These are phyloP conservation scores for Corchorus capsularis DNA, from an alignment of 345 rosid species.

Conservation along the genomic window DNA sequence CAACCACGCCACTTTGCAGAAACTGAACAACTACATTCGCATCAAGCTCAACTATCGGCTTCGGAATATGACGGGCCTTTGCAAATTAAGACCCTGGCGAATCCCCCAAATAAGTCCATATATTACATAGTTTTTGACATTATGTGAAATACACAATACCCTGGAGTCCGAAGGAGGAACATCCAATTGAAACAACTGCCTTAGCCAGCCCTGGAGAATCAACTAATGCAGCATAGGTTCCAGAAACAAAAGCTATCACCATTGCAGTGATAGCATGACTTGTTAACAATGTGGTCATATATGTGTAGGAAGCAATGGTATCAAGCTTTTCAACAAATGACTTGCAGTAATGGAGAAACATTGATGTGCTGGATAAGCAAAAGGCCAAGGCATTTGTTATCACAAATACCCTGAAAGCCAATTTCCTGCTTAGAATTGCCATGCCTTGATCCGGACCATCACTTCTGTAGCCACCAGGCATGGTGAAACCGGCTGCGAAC, in stretches of 20 bases:
- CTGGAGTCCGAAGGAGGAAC: slow-evolving; percentile 11
- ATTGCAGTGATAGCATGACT: slow-evolving; percentile 11
- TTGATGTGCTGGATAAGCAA: slow-evolving; percentile 16
- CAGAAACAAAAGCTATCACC: slow-evolving; percentile 19
- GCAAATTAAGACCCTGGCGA: too few species aligned
- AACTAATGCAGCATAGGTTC: slow-evolving; percentile 7
- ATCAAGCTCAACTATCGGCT: too few species aligned
- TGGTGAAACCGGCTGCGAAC: slow-evolving; percentile 15
- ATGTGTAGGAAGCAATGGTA: neutral
- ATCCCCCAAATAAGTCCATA: too few species aligned
- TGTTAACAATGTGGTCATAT: neutral
- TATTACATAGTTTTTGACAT: neutral
- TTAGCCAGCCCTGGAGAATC: slow-evolving; percentile 8
- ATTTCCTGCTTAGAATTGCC: neutral
- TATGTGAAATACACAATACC: neutral
- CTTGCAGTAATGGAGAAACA: slow-evolving; percentile 15
- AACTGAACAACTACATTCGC: too few species aligned
- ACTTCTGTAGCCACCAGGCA: slow-evolving; percentile 17
- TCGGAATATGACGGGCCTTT: too few species aligned
- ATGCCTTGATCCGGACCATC: slow-evolving; percentile 5
- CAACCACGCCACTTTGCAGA: too few species aligned
- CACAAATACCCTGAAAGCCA: slow-evolving; percentile 12
- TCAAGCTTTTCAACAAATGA: neutral
- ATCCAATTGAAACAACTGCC: slow-evolving; percentile 17
- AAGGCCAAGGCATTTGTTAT: slow-evolving; percentile 14